These are phyloP conservation scores for Populus simonii DNA, from an alignment of 345 rosid genomes.

Conservation along the genomic window DNA sequence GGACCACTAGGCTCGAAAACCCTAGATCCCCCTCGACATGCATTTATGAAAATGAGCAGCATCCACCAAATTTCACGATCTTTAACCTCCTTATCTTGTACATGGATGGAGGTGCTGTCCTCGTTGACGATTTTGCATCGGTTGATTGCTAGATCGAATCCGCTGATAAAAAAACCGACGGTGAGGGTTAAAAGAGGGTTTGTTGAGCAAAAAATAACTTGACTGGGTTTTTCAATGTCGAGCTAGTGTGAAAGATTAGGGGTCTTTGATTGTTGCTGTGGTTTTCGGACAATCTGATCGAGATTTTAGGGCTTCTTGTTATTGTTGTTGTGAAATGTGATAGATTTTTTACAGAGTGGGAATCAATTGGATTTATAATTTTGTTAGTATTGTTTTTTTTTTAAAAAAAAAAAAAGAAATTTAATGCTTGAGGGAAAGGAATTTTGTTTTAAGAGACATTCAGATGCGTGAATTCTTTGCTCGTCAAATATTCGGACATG, in stretches of 20 bases:
- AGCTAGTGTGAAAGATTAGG: background rate
- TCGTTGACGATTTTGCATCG: conserved; percentile 24
- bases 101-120: background rate
- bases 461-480: conserved; percentile 48
- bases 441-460: conserved; percentile 23
- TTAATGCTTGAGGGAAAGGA: conserved; percentile 37
- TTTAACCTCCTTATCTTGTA: background rate
- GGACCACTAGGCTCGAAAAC: conserved; percentile 69
- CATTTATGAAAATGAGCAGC: conserved; percentile 67
- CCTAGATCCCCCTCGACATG: conserved; percentile 77
- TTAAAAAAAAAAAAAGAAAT: background rate
- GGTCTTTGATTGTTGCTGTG: background rate
- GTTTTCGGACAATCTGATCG: conserved; percentile 25
- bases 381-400: background rate
- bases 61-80: background rate
- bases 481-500: conserved; percentile 39
- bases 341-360: background rate
- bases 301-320: conserved; percentile 23
- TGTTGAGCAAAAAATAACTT: background rate
- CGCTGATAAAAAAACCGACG: conserved; percentile 15
- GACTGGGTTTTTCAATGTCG: background rate
- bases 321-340: background rate
- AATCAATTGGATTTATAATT: background rate
- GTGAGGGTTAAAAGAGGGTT: background rate
- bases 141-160: conserved; percentile 19